phyloP scores from a whole-genome alignment of 257 asterid genomes.

The Capsicum baccatum region DNA sequence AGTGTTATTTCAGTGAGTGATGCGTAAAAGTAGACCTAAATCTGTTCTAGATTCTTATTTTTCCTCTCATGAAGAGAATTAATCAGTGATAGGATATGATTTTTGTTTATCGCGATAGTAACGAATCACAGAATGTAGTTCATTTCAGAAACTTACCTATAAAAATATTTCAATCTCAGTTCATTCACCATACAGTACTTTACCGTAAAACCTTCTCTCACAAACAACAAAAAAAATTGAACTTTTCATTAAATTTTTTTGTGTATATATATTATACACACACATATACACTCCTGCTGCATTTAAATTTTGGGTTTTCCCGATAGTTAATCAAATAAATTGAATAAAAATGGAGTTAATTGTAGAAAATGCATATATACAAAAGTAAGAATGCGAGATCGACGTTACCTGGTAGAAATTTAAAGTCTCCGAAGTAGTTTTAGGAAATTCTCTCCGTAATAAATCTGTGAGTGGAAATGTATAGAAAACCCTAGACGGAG shows the following conservation, averaged over 20 bases:
- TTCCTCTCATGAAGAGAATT: too few species aligned
- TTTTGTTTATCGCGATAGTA: too few species aligned
- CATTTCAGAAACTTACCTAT: not conserved
- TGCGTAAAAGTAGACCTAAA: too few species aligned
- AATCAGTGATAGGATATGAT: too few species aligned
- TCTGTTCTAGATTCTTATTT: too few species aligned
- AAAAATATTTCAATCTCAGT: constrained; percentile 1
- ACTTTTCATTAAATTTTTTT: too few species aligned
- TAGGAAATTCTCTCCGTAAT: not conserved
- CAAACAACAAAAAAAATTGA: not conserved
- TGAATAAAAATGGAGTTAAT: not conserved
- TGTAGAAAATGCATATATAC: not conserved
- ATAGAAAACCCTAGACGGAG: constrained; percentile 7
- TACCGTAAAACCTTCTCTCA: not conserved
- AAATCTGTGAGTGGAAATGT: not conserved
- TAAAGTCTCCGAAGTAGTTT: not conserved
- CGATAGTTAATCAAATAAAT: not conserved
- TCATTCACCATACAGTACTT: not conserved
- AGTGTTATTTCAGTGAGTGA: too few species aligned
- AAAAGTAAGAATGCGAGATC: constrained; percentile 7
- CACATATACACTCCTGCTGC: not conserved
- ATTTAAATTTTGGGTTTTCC: not conserved
- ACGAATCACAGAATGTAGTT: too few species aligned
- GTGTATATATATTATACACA: too few species aligned
- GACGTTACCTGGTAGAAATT: not conserved